A percentile compares a stretch with the other conserved stretches of the same genome.
These are phyloP conservation scores for Cryptococcus hybrid DNA, from an alignment of 1,284 basidiomycete genomes.

Conservation along the genomic window DNA sequence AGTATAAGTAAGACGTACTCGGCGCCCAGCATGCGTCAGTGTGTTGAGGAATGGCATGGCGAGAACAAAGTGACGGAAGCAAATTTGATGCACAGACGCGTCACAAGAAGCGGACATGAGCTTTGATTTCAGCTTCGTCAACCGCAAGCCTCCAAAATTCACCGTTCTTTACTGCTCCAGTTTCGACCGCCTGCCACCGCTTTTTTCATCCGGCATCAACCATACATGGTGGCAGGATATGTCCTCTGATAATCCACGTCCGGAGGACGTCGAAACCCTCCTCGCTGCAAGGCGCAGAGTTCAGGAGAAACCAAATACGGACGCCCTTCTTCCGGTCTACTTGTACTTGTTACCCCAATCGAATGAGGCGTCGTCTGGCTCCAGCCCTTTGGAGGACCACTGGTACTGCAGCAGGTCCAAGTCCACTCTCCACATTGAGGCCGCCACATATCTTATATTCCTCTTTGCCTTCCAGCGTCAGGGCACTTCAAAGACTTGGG, in stretches of 20 bases:
- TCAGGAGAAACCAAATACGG: slow-evolving; percentile 48
- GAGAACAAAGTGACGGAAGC: no score
- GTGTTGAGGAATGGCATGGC: no score
- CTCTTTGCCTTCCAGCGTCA: slow-evolving; percentile 70
- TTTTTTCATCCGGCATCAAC: no score
- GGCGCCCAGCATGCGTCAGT: no score
- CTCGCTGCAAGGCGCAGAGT: slow-evolving; percentile 22
- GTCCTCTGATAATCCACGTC: no score
- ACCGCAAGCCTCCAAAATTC: no score
- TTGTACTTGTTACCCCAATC: slow-evolving; percentile 53
- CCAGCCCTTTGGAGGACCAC: slow-evolving; percentile 18
- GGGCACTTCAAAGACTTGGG: slow-evolving; percentile 62
- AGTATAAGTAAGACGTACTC: not conserved
- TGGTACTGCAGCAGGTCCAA: slow-evolving; percentile 40
- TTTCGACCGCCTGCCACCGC: no score
- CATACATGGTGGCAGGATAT: no score
- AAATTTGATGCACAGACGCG: no score
- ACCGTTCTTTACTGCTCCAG: no score
- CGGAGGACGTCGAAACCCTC: slow-evolving; percentile 32
- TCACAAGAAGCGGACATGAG: no score
- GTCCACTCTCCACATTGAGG: slow-evolving; percentile 33
- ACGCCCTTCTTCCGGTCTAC: slow-evolving; percentile 58
- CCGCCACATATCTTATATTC: slow-evolving; percentile 73
- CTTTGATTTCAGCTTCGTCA: no score
- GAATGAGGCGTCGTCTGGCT: slow-evolving; percentile 9